Percentiles rank a stretch among this genome's conserved stretches.
Conservation (phyloP, 2,329 filamentous ascomycete genomes). For the Aspergillus glaucus region DNA sequence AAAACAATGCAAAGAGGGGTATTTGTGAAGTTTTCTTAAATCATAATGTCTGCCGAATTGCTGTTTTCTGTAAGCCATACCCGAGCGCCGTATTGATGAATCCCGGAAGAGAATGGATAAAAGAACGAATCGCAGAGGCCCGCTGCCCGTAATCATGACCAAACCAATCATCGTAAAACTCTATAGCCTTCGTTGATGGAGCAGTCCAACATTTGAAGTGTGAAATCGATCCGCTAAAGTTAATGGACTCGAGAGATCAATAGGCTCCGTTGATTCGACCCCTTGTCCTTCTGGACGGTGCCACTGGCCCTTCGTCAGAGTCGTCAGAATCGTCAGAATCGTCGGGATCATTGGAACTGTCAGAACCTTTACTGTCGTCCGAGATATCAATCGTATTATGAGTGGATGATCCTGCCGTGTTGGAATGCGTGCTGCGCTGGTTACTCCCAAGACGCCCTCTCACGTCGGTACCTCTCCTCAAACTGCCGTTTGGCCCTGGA, state of each 20-base stretch:
- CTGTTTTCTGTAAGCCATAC: no score
- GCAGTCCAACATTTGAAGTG: no score
- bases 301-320: constrained; percentile 23
- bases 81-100: no score
- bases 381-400: constrained; percentile 15
- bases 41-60: no score
- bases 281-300: constrained; percentile 16
- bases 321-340: constrained; percentile 11
- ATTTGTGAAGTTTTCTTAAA: no score
- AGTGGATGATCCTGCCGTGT: constrained; percentile 13
- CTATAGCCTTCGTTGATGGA: no score
- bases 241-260: neutral
- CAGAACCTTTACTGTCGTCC: constrained; percentile 20
- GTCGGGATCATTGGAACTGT: constrained; percentile 21
- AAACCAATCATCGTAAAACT: no score
- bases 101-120: no score
- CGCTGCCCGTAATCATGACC: no score
- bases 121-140: no score
- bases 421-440: neutral
- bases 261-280: constrained; percentile 1
- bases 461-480: neutral
- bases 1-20: no score
- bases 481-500: neutral
- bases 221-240: no score
- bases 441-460: neutral